Base-by-base conservation (phyloP, 495 filamentous ascomycete genomes). In the Pyrenula massariospora region DNA sequence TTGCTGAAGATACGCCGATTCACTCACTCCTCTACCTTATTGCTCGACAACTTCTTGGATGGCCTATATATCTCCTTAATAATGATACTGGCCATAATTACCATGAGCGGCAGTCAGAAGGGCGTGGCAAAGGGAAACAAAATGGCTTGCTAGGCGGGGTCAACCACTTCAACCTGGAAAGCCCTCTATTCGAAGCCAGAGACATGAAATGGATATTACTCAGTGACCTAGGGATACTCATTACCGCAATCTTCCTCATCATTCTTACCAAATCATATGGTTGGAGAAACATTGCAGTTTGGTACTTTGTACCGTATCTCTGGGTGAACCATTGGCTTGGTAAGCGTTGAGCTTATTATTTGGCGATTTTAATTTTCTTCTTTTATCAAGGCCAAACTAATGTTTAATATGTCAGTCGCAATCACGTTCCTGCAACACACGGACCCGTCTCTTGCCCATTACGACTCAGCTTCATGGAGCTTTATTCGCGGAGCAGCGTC, bases 341-440 rank as follows among this genome's bases (percentile, higher is more conserved):
- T 76, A 66, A 64, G 67, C 66, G 36, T 8, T 47, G 2, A 20
- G 21, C 52, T 53, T 19, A 53, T 12, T 54, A 11, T 19, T 25
- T 52, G 57, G 56, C 8, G 31, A 42, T 15, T 42, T 42, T 57
- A 47, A 12, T 53, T n/a, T 48, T 25, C 12, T 48, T 24, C 50
- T 53, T n/a, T 19, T 52, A 21, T 12, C 21, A 25, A 58, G 24
- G 12, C 25, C 48, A 55, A 50, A 53, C 24, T 11, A 48, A 50
- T 15, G 21, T 56, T 58, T 56, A 56, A 22, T 48, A 8, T 2
- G 19, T 3, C 57, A 86, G 85, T 89, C 57, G 84, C 85, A 61
- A 88, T 90, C 69, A 95, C 90, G 56, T 95, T 83, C 75, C 84
- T 95, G 48, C 89, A 95, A 68, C 90, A 95, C 77, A 94, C 89